phyloP scores from a whole-genome alignment of 371 early-diverging fungal species.

The Mucor ambiguus region DNA sequence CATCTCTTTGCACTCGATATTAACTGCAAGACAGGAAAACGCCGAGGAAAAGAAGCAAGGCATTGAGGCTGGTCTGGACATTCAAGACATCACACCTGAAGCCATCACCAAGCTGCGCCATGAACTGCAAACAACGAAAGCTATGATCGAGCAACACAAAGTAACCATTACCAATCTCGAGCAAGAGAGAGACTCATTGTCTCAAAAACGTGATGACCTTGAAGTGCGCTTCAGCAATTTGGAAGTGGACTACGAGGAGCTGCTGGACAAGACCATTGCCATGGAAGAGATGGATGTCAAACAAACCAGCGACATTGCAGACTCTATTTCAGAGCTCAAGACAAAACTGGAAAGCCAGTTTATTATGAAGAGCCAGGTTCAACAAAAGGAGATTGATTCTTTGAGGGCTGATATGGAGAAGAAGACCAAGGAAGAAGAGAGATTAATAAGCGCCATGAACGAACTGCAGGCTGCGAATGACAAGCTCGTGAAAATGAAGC shows the following conservation, averaged over 20 bases:
- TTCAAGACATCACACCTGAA: conserved; percentile 29
- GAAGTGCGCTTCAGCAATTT: conserved; percentile 74
- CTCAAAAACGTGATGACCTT: conserved; percentile 68
- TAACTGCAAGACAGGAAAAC: conserved; percentile 15
- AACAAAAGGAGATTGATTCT: conserved; percentile 81
- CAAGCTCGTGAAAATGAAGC: conserved; percentile 54
- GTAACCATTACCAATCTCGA: conserved; percentile 68
- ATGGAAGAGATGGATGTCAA: conserved; percentile 75
- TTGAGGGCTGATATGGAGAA: conserved; percentile 66
- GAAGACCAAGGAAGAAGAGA: conserved; percentile 75
- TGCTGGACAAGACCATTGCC: conserved; percentile 90
- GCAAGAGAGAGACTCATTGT: conserved; percentile 64
- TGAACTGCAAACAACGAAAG: conserved; percentile 76
- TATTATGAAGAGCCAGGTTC: conserved; percentile 72
- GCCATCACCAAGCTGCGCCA: conserved; percentile 52
- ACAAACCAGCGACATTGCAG: conserved; percentile 65
- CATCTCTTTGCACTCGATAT: background rate
- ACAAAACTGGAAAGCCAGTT: conserved; percentile 86
- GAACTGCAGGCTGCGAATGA: conserved; percentile 68
- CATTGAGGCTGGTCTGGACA: conserved; percentile 69
- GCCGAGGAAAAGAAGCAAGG: conserved; percentile 76
- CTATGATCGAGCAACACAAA: conserved; percentile 69
- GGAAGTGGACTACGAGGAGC: conserved; percentile 89
- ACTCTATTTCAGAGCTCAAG: conserved; percentile 79
- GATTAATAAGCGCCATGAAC: conserved; percentile 55